Base-by-base conservation (phyloP, 345 rosid species). In the Pugionium cornutum region DNA sequence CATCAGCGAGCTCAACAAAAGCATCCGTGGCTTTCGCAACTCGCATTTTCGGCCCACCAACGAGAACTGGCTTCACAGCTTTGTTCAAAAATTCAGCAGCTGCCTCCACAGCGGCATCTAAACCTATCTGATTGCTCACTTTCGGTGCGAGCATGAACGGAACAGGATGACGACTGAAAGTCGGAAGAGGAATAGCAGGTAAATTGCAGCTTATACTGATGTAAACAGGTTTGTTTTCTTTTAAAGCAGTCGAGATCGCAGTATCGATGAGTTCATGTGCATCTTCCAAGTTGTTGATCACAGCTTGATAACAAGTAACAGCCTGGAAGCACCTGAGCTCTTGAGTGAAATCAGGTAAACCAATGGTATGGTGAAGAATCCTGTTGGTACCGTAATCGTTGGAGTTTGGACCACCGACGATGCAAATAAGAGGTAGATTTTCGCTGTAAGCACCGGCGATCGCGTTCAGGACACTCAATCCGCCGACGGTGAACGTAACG, bases 401-500 rank as follows among this genome's bases (percentile, higher is more conserved):
- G 1, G 90, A 76, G 69, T 85, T 85, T 29, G 90, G 90, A 11
- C 85, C 87, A 2, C 90, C 90, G 37, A 81, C 84, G 41, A 85
- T 81, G 68, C 87, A 83, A 39, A 85, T 73, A 39, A 83, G 62
- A 4, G 87, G 90, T 6, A 85, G 69, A 63, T 81, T 83, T 73
- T 85, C 90, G 30, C 87, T 80, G 67, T 83, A 79, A 7, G 90
- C 87, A 0, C 90, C 90, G 3, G 87, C 90, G 42, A 85, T 79
- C 32, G 90, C 87, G 42, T 85, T 85, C 62, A 85, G 10, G 0
- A 85, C 60, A 50, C 90, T 81, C 27, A 83, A 76, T 1, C 84
- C 83, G n/a, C 87, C 92, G 7, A 86, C 86, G n/a, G 89, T 86
- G 62, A 86, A 84, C 6, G 89, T 83, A 9, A 81, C 92, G 3